Conservation (phyloP, 2,329 filamentous ascomycete genomes). For the Colletotrichum costaricense region DNA sequence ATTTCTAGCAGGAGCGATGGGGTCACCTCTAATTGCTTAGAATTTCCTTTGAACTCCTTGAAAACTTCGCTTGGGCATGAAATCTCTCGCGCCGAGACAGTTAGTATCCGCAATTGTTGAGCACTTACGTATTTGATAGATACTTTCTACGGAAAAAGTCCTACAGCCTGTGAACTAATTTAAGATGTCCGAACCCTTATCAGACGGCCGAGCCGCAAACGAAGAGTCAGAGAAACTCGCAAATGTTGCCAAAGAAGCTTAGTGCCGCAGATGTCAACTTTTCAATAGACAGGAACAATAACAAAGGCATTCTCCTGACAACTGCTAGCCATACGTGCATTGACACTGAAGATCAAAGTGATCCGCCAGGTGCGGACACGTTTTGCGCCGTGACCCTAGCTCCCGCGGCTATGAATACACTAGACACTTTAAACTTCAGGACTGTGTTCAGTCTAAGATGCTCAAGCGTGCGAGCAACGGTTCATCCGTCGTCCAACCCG, state of each 20-base stretch:
- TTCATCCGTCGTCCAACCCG: not conserved
- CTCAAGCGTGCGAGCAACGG: not conserved
- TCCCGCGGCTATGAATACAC: not conserved
- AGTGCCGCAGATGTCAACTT: not conserved
- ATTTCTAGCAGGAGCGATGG: not conserved
- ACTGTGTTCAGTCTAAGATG: slow-evolving; percentile 9
- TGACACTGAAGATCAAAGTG: not conserved
- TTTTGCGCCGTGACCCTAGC: slow-evolving; percentile 8
- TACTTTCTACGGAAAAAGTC: not conserved
- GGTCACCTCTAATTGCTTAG: not conserved
- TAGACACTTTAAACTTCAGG: slow-evolving; percentile 13
- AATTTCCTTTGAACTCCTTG: not conserved
- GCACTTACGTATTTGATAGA: not conserved
- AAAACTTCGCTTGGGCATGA: not conserved
- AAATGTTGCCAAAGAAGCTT: not conserved
- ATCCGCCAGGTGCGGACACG: slow-evolving; percentile 4
- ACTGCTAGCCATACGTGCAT: not conserved
- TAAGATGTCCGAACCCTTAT: not conserved
- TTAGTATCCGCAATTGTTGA: slow-evolving; percentile 23
- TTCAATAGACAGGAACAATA: not conserved
- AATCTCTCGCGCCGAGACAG: not conserved
- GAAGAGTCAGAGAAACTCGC: not conserved
- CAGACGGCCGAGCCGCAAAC: not conserved
- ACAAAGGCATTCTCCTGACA: not conserved
- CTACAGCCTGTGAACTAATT: no score